Conservation (phyloP, 768 basidiomycete species). For the Boletus subparvulus region DNA sequence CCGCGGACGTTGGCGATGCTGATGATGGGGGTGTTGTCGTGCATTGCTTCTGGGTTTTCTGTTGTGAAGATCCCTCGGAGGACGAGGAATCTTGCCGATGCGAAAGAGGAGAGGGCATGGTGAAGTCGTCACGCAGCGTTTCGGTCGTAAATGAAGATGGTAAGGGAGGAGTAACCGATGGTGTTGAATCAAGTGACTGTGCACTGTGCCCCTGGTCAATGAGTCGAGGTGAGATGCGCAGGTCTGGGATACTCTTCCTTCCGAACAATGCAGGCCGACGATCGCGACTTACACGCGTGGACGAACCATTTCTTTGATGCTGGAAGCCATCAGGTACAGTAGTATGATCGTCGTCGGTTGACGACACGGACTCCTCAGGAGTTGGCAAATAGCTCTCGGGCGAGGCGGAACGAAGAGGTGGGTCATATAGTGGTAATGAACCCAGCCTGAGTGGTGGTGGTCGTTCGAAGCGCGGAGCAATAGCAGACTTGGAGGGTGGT, state of each 20-base stretch:
- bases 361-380: conserved; percentile 54
- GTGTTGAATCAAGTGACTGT: conserved; percentile 27
- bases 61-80: conserved; percentile 30
- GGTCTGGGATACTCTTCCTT: conserved; percentile 88
- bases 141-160: conserved; percentile 14
- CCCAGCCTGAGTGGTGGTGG: conserved; percentile 52
- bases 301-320: conserved; percentile 54
- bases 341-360: conserved; percentile 44
- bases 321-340: conserved; percentile 27
- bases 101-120: conserved; percentile 40
- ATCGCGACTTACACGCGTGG: conserved; percentile 40
- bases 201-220: conserved; percentile 28
- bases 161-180: conserved; percentile 6
- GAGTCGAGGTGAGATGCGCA: conserved; percentile 52
- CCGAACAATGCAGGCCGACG: conserved; percentile 41
- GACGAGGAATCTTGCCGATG: conserved; percentile 46
- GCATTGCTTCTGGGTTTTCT: conserved; percentile 22
- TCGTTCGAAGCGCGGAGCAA: conserved; percentile 34
- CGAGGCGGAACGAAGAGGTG: conserved; percentile 49
- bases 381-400: conserved; percentile 57
- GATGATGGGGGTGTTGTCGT: conserved; percentile 33
- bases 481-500: conserved; percentile 26
- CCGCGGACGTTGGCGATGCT: conserved; percentile 41
- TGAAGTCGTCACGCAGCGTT: conserved; percentile 29
- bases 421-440: conserved; percentile 41